phyloP scores from a whole-genome alignment of 2,329 filamentous ascomycete genomes.

The Leptographium flavum region DNA sequence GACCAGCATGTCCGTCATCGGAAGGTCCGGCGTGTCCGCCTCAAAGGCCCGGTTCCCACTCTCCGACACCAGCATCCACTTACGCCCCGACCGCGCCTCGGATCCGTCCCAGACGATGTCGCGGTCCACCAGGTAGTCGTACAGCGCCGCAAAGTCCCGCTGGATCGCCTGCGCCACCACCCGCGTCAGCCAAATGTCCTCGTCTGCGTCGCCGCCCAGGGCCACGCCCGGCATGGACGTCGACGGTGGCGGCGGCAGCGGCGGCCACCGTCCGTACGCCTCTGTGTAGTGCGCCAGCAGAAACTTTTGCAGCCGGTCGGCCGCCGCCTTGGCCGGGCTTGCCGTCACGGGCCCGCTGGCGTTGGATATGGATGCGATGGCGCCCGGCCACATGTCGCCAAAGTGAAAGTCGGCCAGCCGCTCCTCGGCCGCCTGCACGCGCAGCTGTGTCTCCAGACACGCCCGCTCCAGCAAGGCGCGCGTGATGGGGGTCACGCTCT shows the following conservation, averaged over 20 bases:
- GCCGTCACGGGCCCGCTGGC: conserved; percentile 16
- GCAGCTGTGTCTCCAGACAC: conserved; percentile 45
- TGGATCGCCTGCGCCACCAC: conserved; percentile 42
- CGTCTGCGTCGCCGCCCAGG: conserved; percentile 17
- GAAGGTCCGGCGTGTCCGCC: conserved; percentile 37
- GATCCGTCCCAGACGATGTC: conserved; percentile 51
- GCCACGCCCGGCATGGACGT: conserved; percentile 6
- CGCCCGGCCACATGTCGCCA: conserved; percentile 42
- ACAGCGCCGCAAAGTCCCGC: conserved; percentile 52
- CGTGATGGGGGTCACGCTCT: conserved; percentile 44
- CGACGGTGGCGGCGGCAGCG: conserved; percentile 8
- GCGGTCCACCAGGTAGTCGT: conserved; percentile 56
- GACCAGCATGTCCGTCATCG: conserved; percentile 51
- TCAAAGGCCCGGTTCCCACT: conserved; percentile 30
- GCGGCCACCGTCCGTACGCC: conserved; percentile 47
- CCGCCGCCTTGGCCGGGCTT: conserved; percentile 34
- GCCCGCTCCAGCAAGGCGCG: conserved; percentile 48
- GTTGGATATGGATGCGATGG: conserved; percentile 15
- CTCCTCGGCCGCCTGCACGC: conserved; percentile 47
- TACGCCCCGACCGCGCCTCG: conserved; percentile 45
- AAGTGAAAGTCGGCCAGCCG: conserved; percentile 47
- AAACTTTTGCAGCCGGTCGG: conserved; percentile 46
- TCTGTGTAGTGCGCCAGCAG: conserved; percentile 41
- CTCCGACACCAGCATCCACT: conserved; percentile 47
- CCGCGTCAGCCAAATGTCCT: conserved; percentile 47